A percentile compares a stretch with the other conserved stretches of the same genome.
These are phyloP conservation scores for Pholiota adiposa DNA, from an alignment of 1,284 basidiomycete species.

Conservation along the genomic window DNA sequence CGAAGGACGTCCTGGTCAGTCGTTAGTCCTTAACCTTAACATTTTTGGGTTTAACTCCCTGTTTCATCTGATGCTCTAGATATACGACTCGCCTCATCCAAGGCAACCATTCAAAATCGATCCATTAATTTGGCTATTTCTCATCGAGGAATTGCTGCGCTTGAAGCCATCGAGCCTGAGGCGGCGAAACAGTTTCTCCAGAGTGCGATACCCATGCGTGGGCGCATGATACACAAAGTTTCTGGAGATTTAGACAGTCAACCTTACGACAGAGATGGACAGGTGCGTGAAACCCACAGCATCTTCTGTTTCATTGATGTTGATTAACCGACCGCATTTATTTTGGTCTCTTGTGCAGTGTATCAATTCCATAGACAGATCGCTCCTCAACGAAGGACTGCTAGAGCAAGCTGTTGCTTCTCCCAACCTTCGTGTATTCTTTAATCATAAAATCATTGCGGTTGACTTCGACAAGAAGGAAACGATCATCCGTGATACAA, in stretches of 20 bases:
- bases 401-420: constrained; percentile 70
- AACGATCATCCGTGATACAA: constrained; percentile 52
- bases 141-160: constrained; percentile 87
- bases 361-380: constrained; percentile 93
- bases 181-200: constrained; percentile 78
- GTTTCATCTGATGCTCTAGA: constrained; percentile 47
- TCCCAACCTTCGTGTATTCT: constrained; percentile 72
- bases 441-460: constrained; percentile 79
- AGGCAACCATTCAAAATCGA: constrained; percentile 67
- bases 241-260: constrained; percentile 80
- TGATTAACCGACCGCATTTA: constrained; percentile 23
- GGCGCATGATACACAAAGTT: constrained; percentile 91
- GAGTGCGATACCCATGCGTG: constrained; percentile 91
- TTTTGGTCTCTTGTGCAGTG: constrained; percentile 52
- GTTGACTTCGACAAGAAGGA: constrained; percentile 75
- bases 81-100: constrained; percentile 71
- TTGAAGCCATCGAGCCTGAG: constrained; percentile 79
- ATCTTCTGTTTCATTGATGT: constrained; percentile 24
- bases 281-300: constrained; percentile 54
- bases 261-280: constrained; percentile 85
- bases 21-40: constrained; percentile 12
- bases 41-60: constrained; percentile 18
- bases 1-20: constrained; percentile 83
- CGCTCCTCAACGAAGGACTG: constrained; percentile 86
- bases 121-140: constrained; percentile 98